Conservation (phyloP, 352 stramenopile species). For the Phytophthora pinifolia region DNA sequence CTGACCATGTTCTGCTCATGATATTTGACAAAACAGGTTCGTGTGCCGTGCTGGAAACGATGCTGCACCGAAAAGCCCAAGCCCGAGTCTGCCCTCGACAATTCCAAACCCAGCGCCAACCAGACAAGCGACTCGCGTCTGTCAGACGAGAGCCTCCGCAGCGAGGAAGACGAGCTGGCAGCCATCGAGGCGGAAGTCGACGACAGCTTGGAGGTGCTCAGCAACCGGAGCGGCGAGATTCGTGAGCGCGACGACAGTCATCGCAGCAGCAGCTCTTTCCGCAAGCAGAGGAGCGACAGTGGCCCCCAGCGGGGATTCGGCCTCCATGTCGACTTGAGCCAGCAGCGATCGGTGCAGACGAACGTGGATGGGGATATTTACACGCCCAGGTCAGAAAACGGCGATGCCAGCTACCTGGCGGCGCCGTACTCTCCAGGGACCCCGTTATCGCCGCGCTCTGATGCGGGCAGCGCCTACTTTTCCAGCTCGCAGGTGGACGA, state of each 20-base stretch:
- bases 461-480: slow-evolving; percentile 60
- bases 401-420: slow-evolving; percentile 47
- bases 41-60: slow-evolving; percentile 37
- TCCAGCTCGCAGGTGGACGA: slow-evolving; percentile 45
- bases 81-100: slow-evolving; percentile 13
- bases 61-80: slow-evolving; percentile 23
- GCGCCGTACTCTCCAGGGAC: slow-evolving; percentile 48
- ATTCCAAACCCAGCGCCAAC: slow-evolving; percentile 44
- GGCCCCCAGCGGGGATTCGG: slow-evolving; percentile 54
- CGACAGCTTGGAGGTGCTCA: slow-evolving; percentile 77
- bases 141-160: slow-evolving; percentile 55
- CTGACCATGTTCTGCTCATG: slow-evolving; percentile 12
- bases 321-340: slow-evolving; percentile 56
- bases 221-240: slow-evolving; percentile 63
- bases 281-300: slow-evolving; percentile 30
- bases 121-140: slow-evolving; percentile 56
- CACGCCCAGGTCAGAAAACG: slow-evolving; percentile 42
- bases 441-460: slow-evolving; percentile 52
- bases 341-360: slow-evolving; percentile 22
- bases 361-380: slow-evolving; percentile 21
- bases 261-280: slow-evolving; percentile 31
- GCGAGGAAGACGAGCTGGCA: slow-evolving; percentile 64
- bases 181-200: slow-evolving; percentile 79
- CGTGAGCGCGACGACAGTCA: slow-evolving; percentile 42
- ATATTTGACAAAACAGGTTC: slow-evolving; percentile 18